These are phyloP conservation scores for Solanum lycopersicoides DNA, from an alignment of 257 asterid species.

Conservation along the genomic window DNA sequence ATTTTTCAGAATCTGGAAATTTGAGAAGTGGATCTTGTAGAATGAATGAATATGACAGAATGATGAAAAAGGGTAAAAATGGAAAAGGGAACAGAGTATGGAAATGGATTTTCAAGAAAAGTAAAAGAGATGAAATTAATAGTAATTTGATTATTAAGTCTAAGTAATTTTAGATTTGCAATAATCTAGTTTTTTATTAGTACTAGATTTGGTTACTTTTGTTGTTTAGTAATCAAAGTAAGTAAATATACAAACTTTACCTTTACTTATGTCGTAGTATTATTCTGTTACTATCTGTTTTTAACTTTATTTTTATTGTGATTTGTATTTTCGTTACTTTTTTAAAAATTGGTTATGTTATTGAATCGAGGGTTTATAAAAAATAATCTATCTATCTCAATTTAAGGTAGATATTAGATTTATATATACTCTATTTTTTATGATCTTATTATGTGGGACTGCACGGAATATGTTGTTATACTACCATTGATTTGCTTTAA, in stretches of 20 bases:
- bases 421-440: accelerated
- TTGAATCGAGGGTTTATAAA: no score
- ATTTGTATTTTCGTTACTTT: no score
- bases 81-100: conserved; percentile 41
- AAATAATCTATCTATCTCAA: no score
- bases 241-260: neutral
- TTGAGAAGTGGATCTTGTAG: conserved; percentile 34
- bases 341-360: no score
- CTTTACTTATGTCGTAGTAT: neutral
- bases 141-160: neutral
- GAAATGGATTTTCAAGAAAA: conserved; percentile 76
- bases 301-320: accelerated
- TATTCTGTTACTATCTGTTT: neutral
- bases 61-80: conserved; percentile 27
- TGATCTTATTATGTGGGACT: no score
- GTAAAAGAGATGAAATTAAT: conserved; percentile 21
- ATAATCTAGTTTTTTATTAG: neutral
- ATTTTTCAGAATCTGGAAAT: conserved; percentile 3
- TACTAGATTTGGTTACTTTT: neutral
- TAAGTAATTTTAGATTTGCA: neutral
- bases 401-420: neutral
- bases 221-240: neutral
- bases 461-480: no score
- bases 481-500: neutral
- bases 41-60: conserved; percentile 30